Evolutionary conservation across 1,284 basidiomycete genomes (phyloP).

Genomic region (Ganoderma multipileum): DNA sequence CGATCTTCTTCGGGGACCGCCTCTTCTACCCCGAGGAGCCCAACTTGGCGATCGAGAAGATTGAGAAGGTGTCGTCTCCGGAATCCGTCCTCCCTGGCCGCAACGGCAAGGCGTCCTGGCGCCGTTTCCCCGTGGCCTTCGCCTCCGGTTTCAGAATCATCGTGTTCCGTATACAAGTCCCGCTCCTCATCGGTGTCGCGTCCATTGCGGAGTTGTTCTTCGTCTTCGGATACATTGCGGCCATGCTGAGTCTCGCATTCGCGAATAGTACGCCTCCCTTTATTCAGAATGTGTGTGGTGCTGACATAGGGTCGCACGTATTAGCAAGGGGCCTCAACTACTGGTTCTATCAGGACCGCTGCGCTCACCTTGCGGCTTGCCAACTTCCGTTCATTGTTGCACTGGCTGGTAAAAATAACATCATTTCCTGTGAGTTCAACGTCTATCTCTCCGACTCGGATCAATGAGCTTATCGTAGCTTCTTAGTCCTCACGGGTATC

Average conservation of each 20-base stretch:
- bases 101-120: constrained; percentile 39
- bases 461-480: not conserved
- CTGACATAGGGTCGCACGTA: not conserved
- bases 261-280: constrained; percentile 48
- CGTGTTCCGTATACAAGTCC: constrained; percentile 50
- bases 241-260: constrained; percentile 49
- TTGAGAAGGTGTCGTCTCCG: constrained; percentile 31
- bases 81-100: constrained; percentile 31
- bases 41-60: constrained; percentile 2
- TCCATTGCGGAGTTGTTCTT: constrained; percentile 51
- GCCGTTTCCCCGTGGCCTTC: constrained; percentile 43
- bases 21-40: not conserved
- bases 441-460: not conserved
- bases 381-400: constrained; percentile 54
- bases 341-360: constrained; percentile 46
- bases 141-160: constrained; percentile 49
- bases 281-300: not conserved
- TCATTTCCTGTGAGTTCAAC: constrained; percentile 47
- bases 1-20: constrained; percentile 22
- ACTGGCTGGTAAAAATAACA: constrained; percentile 54
- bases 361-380: constrained; percentile 48
- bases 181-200: constrained; percentile 45
- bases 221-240: constrained; percentile 50
- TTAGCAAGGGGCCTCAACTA: constrained; percentile 36
- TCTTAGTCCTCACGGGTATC: constrained; percentile 49